Conservation (phyloP, 768 basidiomycete genomes). For the Mrakia frigida region DNA sequence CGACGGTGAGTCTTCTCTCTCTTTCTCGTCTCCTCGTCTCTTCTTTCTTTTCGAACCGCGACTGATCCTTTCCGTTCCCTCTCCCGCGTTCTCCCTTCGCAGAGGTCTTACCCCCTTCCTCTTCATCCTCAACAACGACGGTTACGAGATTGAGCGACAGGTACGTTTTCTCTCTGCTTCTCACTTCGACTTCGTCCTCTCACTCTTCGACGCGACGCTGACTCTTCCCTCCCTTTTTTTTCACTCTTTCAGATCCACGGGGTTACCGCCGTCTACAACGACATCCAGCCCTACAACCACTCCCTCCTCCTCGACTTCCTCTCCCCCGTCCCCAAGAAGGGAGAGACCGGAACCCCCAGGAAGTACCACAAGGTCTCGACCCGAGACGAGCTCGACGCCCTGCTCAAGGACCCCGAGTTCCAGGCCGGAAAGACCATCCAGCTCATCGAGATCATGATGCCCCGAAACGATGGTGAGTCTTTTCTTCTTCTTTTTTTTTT, state of each 20-base stretch:
- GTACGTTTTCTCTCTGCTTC: too few relatives aligned
- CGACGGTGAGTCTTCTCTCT: slow-evolving; percentile 43
- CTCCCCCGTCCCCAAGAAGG: slow-evolving; percentile 44
- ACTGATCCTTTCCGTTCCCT: not conserved
- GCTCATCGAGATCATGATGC: slow-evolving; percentile 45
- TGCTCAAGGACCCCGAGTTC: slow-evolving; percentile 64
- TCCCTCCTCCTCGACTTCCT: slow-evolving; percentile 49
- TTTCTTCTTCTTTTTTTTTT: not conserved
- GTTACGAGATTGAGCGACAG: slow-evolving; percentile 78
- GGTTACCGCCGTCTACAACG: slow-evolving; percentile 59
- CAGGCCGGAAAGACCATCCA: slow-evolving; percentile 57
- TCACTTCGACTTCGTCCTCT: too few relatives aligned
- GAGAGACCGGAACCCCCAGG: slow-evolving; percentile 32
- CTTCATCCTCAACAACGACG: slow-evolving; percentile 47
- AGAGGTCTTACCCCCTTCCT: slow-evolving; percentile 59
- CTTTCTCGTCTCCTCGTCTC: not conserved
- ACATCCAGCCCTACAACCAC: slow-evolving; percentile 67
- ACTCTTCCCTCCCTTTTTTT: too few relatives aligned
- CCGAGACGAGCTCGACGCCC: slow-evolving; percentile 60
- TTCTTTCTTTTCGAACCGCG: not conserved
- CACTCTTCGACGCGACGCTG: too few relatives aligned
- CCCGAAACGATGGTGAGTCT: slow-evolving; percentile 39
- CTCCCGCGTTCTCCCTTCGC: not conserved
- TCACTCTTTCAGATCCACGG: slow-evolving; percentile 43
- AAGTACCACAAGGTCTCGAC: slow-evolving; percentile 61